Conservation (phyloP, 805 yeast species). For the Metschnikowia chrysomelidarum region DNA sequence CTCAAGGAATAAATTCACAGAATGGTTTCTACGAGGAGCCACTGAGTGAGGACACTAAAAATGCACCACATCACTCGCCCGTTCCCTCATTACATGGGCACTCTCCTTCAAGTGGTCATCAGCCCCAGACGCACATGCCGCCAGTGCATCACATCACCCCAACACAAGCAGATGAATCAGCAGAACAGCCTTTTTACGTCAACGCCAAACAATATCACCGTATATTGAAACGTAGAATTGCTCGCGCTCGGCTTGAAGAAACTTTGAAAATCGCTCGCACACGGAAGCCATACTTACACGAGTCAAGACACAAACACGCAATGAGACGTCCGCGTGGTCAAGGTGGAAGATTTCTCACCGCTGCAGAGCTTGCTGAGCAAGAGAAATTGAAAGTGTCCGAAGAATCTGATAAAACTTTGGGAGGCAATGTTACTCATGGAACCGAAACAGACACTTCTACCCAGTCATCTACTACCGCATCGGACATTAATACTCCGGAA, state of each 20-base stretch:
- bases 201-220: slow-evolving; percentile 98
- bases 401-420: slow-evolving; percentile 24
- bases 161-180: slow-evolving; percentile 19
- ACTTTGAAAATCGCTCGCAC: slow-evolving; percentile 82
- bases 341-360: slow-evolving; percentile 95
- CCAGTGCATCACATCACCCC: slow-evolving; percentile 12
- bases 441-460: slow-evolving; percentile 4
- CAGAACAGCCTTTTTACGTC: slow-evolving; percentile 93
- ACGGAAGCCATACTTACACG: slow-evolving; percentile 91
- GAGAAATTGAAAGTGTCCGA: slow-evolving; percentile 39
- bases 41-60: slow-evolving; percentile 11
- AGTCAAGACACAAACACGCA: slow-evolving; percentile 97
- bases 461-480: slow-evolving; percentile 1
- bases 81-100: slow-evolving; percentile 13
- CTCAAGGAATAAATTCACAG: slow-evolving; percentile 14
- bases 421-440: slow-evolving; percentile 5
- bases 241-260: slow-evolving; percentile 91
- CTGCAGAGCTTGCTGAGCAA: slow-evolving; percentile 61
- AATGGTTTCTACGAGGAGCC: slow-evolving; percentile 15
- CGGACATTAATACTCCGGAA: slow-evolving; percentile 3
- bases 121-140: slow-evolving; percentile 8
- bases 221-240: slow-evolving; percentile 86
- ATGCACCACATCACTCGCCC: slow-evolving; percentile 9
- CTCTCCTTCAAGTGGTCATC: slow-evolving; percentile 10
- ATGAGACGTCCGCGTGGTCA: slow-evolving; percentile 99